Base-by-base conservation (phyloP, 306 rosid genomes). In the Hylodesmum podocarpum region DNA sequence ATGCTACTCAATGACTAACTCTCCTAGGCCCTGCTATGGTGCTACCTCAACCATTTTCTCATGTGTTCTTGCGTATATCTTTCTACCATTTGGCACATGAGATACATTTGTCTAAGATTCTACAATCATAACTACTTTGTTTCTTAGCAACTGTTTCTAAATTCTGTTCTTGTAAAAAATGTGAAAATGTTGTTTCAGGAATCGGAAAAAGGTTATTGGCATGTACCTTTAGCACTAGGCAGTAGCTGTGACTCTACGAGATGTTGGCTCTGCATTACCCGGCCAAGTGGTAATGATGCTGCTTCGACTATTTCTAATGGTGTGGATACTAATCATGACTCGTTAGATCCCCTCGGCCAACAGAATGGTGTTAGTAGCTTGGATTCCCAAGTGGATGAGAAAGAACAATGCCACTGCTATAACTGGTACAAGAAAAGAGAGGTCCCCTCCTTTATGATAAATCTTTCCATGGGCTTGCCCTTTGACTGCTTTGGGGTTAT, bases 161-260 rank as follows among this genome's bases (percentile, higher is more conserved):
- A 40, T 63, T 29, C 47, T n/a, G 28, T 66, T 70, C 19, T 68
- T 34, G 70, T 8, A 47, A 54, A 51, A 58, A 61, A 41, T 21
- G 10, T 84, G 66, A 71, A 50, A 14, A 29, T 19, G 19, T 77
- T 80, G 41, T 84, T 86, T 55, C 85, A 95, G 99, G 97, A 95
- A 79, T 89, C 88, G 6, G 97, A 81, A 47, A 88, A 75, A 36
- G 97, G 99, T 63, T 84, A 90, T 15, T 95, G 97, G 97, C 99
- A 95, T 75, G 86, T 95, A 24, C 97, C 99, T n/a, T 4, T 73
- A 12, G 53, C 85, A 57, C 83, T 84, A 4, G 77, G 59, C 5
- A 64, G 68, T 34, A 58, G 81, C 80, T 15, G 49, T 4, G 88
- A 85, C 33, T 78, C 91, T 33, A 81, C 64, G 2, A 85, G 77